Base-by-base conservation (phyloP, 257 asterid species). In the Knoxia roxburghii region DNA sequence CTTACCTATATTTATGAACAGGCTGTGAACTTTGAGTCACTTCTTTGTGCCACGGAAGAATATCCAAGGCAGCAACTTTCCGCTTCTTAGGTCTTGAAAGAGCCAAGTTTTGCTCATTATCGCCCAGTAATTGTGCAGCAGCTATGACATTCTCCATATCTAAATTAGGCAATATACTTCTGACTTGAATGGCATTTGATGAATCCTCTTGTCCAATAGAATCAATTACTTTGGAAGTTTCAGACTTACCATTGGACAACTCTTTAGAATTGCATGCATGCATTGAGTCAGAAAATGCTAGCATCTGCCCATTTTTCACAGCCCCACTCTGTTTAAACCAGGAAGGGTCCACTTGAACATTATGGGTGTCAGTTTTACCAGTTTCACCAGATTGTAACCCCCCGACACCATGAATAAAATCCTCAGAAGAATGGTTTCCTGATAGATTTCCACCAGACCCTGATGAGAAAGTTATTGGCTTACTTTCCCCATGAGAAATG, bases 11-110 rank as follows among this genome's bases (percentile, higher is more conserved):
- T 70, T 67, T 63, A 73, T 70, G 95, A 68, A 68, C 80, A 73
- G 61, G 72, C 48, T 51, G 37, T 61, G 61, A 63, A 53, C 65
- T 75, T 27, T 59, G 67, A 65, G 54, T 73, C n/a, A 87, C 76
- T 82, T 86, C 92, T 78, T 83, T 79, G 74, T 85, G 77, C 95
- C 96, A 89, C n/a, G 96, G 87, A 66, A 78, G 79, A 75, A 63
- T 72, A 59, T 78, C 82, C 61, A 77, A 68, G 21, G 74, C 67
- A 71, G 53, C 57, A 57, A 61, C 20, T 82, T 85, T 86, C 51
- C 95, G 92, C 77, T 87, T 89, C 77, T 82, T 79, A 33, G 83
- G 77, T 37, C 71, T 56, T 64, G 79, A 68, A 73, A 65, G 67
- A 61, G 73, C 77, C 72, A 67, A 59, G 46, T 72, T 81, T 68